These are phyloP conservation scores for Leishmania turanica DNA, from an alignment of 208 protist genomes.

Conservation along the genomic window DNA sequence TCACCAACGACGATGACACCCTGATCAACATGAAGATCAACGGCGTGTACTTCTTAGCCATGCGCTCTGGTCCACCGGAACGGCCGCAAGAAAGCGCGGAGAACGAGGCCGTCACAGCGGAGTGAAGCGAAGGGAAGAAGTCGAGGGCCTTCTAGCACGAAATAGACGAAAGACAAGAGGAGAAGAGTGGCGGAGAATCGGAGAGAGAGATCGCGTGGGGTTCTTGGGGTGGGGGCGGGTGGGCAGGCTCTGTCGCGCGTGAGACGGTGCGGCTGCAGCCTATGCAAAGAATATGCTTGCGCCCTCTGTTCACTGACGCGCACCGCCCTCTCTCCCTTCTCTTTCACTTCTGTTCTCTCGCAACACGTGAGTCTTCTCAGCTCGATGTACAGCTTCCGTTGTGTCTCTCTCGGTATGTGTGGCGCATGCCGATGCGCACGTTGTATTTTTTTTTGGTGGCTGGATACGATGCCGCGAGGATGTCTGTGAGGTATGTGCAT, in stretches of 20 bases:
- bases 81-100: conserved; percentile 31
- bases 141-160: no score
- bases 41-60: conserved; percentile 64
- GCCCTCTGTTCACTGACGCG: neutral
- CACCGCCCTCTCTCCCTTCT: neutral
- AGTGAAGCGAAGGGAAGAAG: neutral
- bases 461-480: neutral
- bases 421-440: neutral
- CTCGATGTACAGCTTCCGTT: conserved; percentile 12
- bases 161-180: neutral
- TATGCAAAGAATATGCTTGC: neutral
- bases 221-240: neutral
- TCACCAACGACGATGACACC: conserved; percentile 83
- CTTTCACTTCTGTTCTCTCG: conserved; percentile 6
- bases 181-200: neutral
- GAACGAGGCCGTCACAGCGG: neutral
- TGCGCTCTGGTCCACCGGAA: conserved; percentile 84
- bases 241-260: neutral
- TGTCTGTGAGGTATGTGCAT: neutral
- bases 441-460: neutral
- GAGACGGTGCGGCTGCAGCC: neutral
- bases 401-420: neutral
- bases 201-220: neutral
- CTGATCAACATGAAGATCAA: conserved; percentile 89
- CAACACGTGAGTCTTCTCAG: neutral